Base-by-base conservation (phyloP, 768 basidiomycete species). In the Lactifluus piperatus region DNA sequence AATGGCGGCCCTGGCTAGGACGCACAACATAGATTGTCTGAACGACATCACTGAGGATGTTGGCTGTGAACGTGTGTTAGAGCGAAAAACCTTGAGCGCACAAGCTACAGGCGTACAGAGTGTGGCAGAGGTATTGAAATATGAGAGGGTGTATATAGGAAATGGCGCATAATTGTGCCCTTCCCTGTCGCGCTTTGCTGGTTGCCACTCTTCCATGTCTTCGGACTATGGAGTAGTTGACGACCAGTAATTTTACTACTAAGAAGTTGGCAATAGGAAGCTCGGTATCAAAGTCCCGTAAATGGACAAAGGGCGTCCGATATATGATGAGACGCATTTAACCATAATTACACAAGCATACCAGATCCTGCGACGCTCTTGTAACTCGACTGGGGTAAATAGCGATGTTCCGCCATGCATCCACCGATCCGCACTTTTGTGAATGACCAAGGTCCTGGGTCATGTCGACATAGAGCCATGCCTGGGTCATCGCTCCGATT, bases 401-500 rank as follows among this genome's bases (percentile, higher is more conserved):
- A 91, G 65, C 49, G 62, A 68, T 34, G 67, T 66, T 0, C 83
- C 83, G 54, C 82, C 75, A 16, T 76, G 81, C 56, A 69, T 79
- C 89, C 90, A 92, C 29, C 83, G 82, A 67, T 91, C 89, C 30
- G 91, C 86, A 64, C 78, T 79, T 36, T 88, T 79, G 67, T 92
- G 90, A 79, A 92, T 81, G 8, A n/a, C 90, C 90, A 55, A 92
- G 70, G 70, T 92, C 90, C 71, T 91, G 90, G 16, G 90, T 91
- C 86, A 91, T 88, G 11, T 91, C 91, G 20, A 84, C 80, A 67
- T 86, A 91, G 10, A 84, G 79, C 92, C 91, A 94, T 34, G 88
- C 85, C 70, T 86, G 82, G 8, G 86, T 85, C 91, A 93, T 94
- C 18, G 88, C 83, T 46, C 89, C 92, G 58, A 92, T 88, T 3